A percentile compares a stretch with the other conserved stretches of the same genome.
phyloP scores from a whole-genome alignment of 495 filamentous ascomycete genomes.

The Margaritispora aquatica region DNA sequence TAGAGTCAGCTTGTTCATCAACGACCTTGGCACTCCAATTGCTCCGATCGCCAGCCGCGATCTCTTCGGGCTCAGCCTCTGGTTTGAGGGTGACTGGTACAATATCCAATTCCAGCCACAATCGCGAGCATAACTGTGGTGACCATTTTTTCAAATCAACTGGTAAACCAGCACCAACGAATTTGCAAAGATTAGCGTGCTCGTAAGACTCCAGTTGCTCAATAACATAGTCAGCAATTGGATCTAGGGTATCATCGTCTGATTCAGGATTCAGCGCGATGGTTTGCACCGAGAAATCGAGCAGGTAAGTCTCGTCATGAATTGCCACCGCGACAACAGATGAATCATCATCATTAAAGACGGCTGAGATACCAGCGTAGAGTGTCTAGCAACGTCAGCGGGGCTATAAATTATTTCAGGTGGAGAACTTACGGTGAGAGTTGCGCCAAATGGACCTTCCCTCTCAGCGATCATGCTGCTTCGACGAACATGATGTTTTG shows the following conservation, averaged over 20 bases:
- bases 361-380: conserved; percentile 56
- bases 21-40: conserved; percentile 52
- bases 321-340: conserved; percentile 56
- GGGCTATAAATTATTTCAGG: not conserved
- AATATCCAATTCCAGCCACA: conserved; percentile 77
- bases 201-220: conserved; percentile 48
- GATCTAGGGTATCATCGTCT: conserved; percentile 31
- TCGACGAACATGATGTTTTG: conserved; percentile 38
- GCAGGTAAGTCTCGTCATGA: conserved; percentile 71
- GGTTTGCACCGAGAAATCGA: conserved; percentile 64
- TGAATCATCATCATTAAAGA: conserved; percentile 40
- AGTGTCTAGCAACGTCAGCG: conserved; percentile 41
- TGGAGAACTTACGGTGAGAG: conserved; percentile 44
- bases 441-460: conserved; percentile 50
- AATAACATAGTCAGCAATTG: conserved; percentile 50
- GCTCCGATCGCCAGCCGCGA: conserved; percentile 28
- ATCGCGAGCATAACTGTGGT: conserved; percentile 59
- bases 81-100: conserved; percentile 55
- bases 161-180: conserved; percentile 58
- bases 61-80: conserved; percentile 27
- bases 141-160: conserved; percentile 41
- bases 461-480: conserved; percentile 36
- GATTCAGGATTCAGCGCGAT: conserved; percentile 32
- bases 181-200: conserved; percentile 57
- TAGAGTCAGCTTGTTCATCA: conserved; percentile 82